Percentiles rank a stretch among this genome's conserved stretches.
Conservation (phyloP, 2,329 filamentous ascomycete species). For the Claviceps fusiformis region DNA sequence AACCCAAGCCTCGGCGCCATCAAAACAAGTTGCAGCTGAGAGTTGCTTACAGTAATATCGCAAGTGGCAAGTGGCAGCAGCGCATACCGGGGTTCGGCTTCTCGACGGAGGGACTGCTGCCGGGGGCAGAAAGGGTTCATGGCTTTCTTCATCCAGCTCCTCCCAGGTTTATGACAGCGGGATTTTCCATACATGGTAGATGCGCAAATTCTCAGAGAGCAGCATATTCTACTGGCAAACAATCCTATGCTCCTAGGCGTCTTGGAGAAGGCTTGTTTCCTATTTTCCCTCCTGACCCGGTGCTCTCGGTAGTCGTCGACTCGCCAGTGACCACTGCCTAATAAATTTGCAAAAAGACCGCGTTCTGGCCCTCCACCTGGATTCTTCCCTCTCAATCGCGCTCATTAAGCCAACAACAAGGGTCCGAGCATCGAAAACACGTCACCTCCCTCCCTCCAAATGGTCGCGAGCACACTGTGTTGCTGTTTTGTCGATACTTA, state of each 20-base stretch:
- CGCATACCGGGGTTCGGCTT: neutral
- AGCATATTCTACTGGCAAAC: neutral
- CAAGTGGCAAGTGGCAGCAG: neutral
- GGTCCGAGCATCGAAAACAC: neutral
- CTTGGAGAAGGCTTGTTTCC: too few species aligned
- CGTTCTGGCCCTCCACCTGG: neutral
- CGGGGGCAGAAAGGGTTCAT: too few species aligned
- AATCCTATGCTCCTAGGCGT: neutral
- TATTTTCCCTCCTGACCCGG: too few species aligned
- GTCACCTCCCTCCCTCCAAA: neutral
- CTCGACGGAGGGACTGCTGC: neutral
- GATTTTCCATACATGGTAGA: neutral
- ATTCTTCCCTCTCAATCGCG: neutral
- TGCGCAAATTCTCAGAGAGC: neutral
- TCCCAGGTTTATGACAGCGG: neutral
- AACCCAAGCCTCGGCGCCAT: too few species aligned
- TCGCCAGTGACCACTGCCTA: too few species aligned
- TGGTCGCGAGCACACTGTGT: neutral
- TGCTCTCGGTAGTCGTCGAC: too few species aligned
- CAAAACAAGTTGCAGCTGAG: too few species aligned
- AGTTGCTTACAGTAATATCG: too few species aligned
- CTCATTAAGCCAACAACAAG: neutral
- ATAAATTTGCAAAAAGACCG: neutral
- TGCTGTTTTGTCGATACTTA: neutral
- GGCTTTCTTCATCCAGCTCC: too few species aligned